These are phyloP conservation scores for Huntiella decipiens DNA, from an alignment of 2,329 filamentous ascomycete genomes.

Conservation along the genomic window DNA sequence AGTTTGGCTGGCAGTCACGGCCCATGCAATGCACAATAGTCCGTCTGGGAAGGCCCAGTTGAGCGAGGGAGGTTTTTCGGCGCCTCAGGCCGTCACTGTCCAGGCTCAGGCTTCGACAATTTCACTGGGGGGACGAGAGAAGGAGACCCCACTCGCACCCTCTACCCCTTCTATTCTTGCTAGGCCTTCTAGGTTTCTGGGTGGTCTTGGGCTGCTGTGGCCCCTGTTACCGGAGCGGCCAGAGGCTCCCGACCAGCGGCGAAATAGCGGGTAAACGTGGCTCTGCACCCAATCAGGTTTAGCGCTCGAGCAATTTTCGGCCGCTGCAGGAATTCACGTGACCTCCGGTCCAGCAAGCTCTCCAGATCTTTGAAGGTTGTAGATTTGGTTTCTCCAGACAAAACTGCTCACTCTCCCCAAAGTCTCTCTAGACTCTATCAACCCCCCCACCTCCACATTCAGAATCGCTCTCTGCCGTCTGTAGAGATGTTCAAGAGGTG, in stretches of 20 bases:
- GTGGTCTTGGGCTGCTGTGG: conserved; percentile 2
- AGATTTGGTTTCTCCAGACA: conserved; percentile 19
- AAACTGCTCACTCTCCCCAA: conserved; percentile 29
- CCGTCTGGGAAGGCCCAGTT: too few species aligned
- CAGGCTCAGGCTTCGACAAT: conserved; percentile 10
- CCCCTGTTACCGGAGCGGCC: conserved; percentile 10
- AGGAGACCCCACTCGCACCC: conserved; percentile 6
- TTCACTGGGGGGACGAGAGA: conserved; percentile 1
- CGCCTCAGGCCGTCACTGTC: conserved; percentile 10
- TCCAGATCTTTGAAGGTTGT: conserved; percentile 12
- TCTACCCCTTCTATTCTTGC: too few species aligned
- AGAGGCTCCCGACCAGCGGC: conserved; percentile 12
- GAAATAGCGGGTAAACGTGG: conserved; percentile 12
- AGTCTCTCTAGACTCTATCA: conserved; percentile 26
- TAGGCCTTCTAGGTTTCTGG: too few species aligned
- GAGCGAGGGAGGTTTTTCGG: neutral
- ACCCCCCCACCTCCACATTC: conserved; percentile 37
- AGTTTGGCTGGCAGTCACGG: neutral
- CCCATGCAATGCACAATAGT: too few species aligned
- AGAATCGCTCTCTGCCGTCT: conserved; percentile 47
- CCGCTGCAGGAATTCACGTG: conserved; percentile 12
- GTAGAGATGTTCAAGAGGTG: conserved; percentile 72
- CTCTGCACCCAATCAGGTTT: conserved; percentile 12
- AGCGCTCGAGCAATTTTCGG: conserved; percentile 13
- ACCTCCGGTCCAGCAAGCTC: conserved; percentile 9